These are phyloP conservation scores for Dothistroma septosporum DNA, from an alignment of 2,329 filamentous ascomycete species.

Conservation along the genomic window DNA sequence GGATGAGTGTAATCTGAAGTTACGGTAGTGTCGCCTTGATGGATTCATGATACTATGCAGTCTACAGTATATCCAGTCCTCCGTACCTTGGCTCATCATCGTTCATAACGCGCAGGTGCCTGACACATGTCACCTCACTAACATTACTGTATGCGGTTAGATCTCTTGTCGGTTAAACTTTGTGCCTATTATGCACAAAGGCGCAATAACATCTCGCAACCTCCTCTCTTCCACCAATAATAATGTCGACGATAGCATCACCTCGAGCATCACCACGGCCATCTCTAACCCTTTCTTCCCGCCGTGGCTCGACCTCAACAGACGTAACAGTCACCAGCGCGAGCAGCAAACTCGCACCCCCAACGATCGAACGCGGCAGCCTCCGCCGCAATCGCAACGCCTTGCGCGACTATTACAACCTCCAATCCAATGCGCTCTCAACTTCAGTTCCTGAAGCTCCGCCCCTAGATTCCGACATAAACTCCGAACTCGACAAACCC, in stretches of 20 bases:
- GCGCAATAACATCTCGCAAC: neutral
- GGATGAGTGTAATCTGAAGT: neutral
- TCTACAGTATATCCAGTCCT: too few relatives aligned
- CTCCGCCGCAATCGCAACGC: constrained; percentile 72
- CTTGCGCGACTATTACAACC: constrained; percentile 90
- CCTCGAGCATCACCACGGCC: constrained; percentile 52
- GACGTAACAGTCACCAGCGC: constrained; percentile 47
- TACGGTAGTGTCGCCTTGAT: neutral
- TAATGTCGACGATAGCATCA: constrained; percentile 55
- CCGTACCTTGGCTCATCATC: too few relatives aligned
- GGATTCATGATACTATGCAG: neutral
- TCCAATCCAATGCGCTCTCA: constrained; percentile 50
- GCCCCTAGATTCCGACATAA: constrained; percentile 53
- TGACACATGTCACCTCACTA: neutral
- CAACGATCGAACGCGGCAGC: constrained; percentile 42
- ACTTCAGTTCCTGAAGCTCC: constrained; percentile 37
- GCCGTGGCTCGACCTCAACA: constrained; percentile 66
- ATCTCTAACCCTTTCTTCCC: constrained; percentile 62
- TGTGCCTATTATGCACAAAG: neutral
- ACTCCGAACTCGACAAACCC: constrained; percentile 68
- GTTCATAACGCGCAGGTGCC: too few relatives aligned
- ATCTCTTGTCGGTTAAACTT: neutral
- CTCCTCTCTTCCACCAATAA: constrained; percentile 7
- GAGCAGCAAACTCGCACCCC: constrained; percentile 36
- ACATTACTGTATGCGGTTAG: neutral